phyloP scores from a whole-genome alignment of 352 stramenopile genomes.

The Globisporangium heterothallicum region DNA sequence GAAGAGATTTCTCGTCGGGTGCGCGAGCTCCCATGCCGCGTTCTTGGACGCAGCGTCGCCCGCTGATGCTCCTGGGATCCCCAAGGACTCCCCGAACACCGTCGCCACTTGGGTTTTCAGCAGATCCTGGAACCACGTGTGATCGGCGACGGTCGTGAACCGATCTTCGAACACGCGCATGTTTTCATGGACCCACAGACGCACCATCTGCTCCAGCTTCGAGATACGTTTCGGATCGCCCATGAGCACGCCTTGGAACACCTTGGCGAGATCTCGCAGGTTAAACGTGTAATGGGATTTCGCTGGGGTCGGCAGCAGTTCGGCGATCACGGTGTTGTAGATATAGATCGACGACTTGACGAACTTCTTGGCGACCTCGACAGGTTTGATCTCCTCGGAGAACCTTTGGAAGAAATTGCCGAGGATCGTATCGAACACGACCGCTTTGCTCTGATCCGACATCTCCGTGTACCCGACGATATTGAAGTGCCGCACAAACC shows the following conservation, averaged over 20 bases:
- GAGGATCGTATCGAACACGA: constrained; percentile 83
- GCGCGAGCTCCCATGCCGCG: constrained; percentile 56
- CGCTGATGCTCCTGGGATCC: constrained; percentile 11
- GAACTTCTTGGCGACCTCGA: constrained; percentile 45
- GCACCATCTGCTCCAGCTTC: constrained; percentile 61
- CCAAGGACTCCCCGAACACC: constrained; percentile 48
- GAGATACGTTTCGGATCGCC: constrained; percentile 69
- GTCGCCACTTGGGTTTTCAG: constrained; percentile 51
- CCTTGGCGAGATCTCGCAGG: constrained; percentile 82
- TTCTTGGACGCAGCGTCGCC: constrained; percentile 22
- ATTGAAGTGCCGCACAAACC: constrained; percentile 83
- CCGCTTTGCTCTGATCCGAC: constrained; percentile 72
- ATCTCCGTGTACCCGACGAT: constrained; percentile 84
- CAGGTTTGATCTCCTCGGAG: constrained; percentile 56
- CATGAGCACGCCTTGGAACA: constrained; percentile 84
- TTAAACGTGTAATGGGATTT: constrained; percentile 90
- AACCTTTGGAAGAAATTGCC: constrained; percentile 67
- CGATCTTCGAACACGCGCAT: constrained; percentile 86
- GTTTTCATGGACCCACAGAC: constrained; percentile 82
- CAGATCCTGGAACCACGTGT: constrained; percentile 76
- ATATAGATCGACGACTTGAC: constrained; percentile 73
- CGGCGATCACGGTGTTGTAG: constrained; percentile 80
- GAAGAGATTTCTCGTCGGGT: constrained; percentile 60
- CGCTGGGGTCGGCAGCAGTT: constrained; percentile 75
- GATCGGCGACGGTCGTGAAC: constrained; percentile 68